Conservation (phyloP, 2,329 filamentous ascomycete genomes). For the Sporothrix pallida region DNA sequence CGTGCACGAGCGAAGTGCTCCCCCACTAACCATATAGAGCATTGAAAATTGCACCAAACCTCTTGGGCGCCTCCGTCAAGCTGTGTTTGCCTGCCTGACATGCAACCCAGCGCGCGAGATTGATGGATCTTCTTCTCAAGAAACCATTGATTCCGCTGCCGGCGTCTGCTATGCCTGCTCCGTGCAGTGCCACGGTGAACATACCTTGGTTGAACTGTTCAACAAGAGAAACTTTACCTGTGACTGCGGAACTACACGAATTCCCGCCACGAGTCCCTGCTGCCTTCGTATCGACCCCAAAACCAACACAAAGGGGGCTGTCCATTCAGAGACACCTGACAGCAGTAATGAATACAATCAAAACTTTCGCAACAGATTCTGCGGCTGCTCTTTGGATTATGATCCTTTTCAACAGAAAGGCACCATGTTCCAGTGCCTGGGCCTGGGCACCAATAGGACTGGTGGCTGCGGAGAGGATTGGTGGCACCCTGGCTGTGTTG, state of each 20-base stretch:
- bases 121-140: constrained; percentile 55
- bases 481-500: constrained; percentile 93
- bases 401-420: constrained; percentile 88
- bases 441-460: constrained; percentile 76
- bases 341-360: constrained; percentile 88
- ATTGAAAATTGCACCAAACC: constrained; percentile 91
- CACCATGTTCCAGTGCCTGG: constrained; percentile 97
- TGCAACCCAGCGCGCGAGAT: constrained; percentile 81
- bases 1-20: neutral
- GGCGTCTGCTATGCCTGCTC: constrained; percentile 97
- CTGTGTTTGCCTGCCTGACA: constrained; percentile 88
- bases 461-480: constrained; percentile 96
- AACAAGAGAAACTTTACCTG: constrained; percentile 94
- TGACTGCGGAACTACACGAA: constrained; percentile 88
- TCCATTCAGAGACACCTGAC: constrained; percentile 75
- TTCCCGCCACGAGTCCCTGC: constrained; percentile 74
- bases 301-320: constrained; percentile 76
- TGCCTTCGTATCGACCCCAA: constrained; percentile 72
- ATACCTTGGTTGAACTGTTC: constrained; percentile 93
- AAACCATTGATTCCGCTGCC: constrained; percentile 64
- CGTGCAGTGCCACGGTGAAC: constrained; percentile 94
- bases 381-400: constrained; percentile 86
- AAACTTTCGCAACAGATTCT: constrained; percentile 93
- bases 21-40: constrained; percentile 61
- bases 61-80: constrained; percentile 87